These are phyloP conservation scores for Pterula multifida DNA, from an alignment of 1,284 basidiomycete genomes.

Conservation along the genomic window DNA sequence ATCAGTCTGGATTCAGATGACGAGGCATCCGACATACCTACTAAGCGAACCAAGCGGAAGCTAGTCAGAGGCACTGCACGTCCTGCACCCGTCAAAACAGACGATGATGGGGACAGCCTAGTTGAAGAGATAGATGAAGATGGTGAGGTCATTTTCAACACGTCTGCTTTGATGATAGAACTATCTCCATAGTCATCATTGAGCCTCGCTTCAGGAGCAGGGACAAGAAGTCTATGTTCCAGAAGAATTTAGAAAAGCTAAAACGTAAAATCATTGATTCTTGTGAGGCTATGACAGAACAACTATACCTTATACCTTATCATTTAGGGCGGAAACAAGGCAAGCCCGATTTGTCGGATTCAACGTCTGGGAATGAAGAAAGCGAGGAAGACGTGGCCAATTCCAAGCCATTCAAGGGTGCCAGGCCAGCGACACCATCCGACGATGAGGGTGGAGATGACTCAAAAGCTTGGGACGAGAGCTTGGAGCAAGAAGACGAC, in stretches of 20 bases:
- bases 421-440: conserved; percentile 18
- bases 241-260: conserved; percentile 34
- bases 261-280: conserved; percentile 35
- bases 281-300: conserved; percentile 42
- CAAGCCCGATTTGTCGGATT: conserved; percentile 20
- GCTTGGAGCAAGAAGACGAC: conserved; percentile 28
- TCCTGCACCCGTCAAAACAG: not conserved
- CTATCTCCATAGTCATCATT: not conserved
- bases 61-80: not conserved
- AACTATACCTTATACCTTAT: not conserved
- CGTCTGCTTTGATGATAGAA: too few species aligned
- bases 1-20: too few species aligned
- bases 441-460: conserved; percentile 16
- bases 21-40: too few species aligned
- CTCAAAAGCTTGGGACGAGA: conserved; percentile 23
- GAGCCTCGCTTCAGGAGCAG: conserved; percentile 17
- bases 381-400: conserved; percentile 17
- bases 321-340: conserved; percentile 36
- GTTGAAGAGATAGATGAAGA: not conserved
- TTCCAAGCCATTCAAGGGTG: conserved; percentile 26
- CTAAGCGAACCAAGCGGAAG: too few species aligned
- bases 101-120: not conserved
- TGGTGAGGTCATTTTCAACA: not conserved
- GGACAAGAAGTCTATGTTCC: conserved; percentile 24
- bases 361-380: conserved; percentile 24